Conservation (phyloP, 2,329 filamentous ascomycete genomes). For the Xylariaceae sp. region DNA sequence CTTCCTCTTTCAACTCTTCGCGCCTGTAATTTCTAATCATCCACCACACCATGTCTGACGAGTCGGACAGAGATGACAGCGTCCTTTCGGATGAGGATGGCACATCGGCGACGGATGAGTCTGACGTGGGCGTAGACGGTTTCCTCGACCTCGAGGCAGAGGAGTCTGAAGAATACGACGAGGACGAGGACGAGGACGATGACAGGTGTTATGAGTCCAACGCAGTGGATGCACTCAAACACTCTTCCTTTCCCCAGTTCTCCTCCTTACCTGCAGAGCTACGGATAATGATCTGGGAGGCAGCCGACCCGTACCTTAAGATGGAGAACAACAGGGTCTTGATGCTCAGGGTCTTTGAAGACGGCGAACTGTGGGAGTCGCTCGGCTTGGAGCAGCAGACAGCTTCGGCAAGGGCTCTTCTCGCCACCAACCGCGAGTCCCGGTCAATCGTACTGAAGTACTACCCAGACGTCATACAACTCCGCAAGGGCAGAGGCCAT, state of each 20-base stretch:
- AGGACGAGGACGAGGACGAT: slow-evolving; percentile 10
- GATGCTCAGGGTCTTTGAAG: not conserved
- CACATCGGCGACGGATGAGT: slow-evolving; percentile 9
- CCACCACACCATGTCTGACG: slow-evolving; percentile 21
- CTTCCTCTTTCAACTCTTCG: too few species aligned
- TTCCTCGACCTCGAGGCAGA: slow-evolving; percentile 30
- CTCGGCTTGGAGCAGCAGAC: slow-evolving; percentile 26
- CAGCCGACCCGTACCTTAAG: slow-evolving; percentile 30
- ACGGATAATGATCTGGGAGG: slow-evolving; percentile 31
- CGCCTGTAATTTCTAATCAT: too few species aligned
- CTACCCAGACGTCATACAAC: slow-evolving; percentile 29
- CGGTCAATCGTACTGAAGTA: slow-evolving; percentile 27
- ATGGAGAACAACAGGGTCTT: slow-evolving; percentile 26
- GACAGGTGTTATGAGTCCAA: slow-evolving; percentile 6
- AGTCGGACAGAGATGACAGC: slow-evolving; percentile 19
- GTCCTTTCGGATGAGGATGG: slow-evolving; percentile 8
- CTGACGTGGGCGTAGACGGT: slow-evolving; percentile 14
- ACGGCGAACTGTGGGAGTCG: slow-evolving; percentile 15
- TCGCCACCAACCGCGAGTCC: slow-evolving; percentile 30
- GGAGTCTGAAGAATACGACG: slow-evolving; percentile 23
- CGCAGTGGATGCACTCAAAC: slow-evolving; percentile 4
- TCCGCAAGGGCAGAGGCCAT: slow-evolving; percentile 10
- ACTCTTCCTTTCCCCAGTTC: slow-evolving; percentile 31
- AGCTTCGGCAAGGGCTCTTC: slow-evolving; percentile 25
- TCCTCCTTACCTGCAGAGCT: slow-evolving; percentile 31